phyloP scores from a whole-genome alignment of 768 basidiomycete genomes.

The Tulasnella sp. region DNA sequence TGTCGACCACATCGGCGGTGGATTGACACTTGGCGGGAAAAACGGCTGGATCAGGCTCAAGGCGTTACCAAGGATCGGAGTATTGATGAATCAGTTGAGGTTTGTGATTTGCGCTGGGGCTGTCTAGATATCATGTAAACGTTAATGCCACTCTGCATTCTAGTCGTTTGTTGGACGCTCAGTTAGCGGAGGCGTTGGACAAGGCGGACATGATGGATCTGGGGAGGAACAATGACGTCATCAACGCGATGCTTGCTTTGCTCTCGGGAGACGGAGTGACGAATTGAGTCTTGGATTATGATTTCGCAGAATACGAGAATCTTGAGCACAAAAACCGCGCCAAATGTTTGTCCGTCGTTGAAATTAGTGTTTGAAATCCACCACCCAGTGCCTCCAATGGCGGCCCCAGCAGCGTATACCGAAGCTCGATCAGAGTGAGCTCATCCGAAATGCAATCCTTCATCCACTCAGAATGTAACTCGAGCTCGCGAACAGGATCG shows the following conservation, averaged over 20 bases:
- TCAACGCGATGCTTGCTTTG: constrained; percentile 32
- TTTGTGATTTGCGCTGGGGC: constrained; percentile 29
- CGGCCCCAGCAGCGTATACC: no score
- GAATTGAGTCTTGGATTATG: not conserved
- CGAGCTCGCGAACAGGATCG: constrained; percentile 41
- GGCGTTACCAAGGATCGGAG: constrained; percentile 85
- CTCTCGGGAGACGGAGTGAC: constrained; percentile 29
- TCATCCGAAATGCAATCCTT: no score
- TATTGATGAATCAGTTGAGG: constrained; percentile 80
- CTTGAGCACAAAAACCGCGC: no score
- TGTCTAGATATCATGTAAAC: not conserved
- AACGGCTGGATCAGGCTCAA: constrained; percentile 50
- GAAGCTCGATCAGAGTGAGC: no score
- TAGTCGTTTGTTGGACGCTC: constrained; percentile 59
- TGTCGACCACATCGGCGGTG: constrained; percentile 74
- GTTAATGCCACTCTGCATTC: not conserved
- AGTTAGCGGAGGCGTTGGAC: constrained; percentile 56
- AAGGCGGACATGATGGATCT: constrained; percentile 40
- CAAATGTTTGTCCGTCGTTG: no score
- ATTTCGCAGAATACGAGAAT: no score
- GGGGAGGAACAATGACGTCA: constrained; percentile 43
- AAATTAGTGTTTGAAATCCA: no score
- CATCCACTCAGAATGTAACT: not conserved
- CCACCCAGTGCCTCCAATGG: no score
- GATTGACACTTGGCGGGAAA: constrained; percentile 49